These are phyloP conservation scores for Heliamphora exappendiculata DNA, from an alignment of 148 eudicot species.

Conservation along the genomic window DNA sequence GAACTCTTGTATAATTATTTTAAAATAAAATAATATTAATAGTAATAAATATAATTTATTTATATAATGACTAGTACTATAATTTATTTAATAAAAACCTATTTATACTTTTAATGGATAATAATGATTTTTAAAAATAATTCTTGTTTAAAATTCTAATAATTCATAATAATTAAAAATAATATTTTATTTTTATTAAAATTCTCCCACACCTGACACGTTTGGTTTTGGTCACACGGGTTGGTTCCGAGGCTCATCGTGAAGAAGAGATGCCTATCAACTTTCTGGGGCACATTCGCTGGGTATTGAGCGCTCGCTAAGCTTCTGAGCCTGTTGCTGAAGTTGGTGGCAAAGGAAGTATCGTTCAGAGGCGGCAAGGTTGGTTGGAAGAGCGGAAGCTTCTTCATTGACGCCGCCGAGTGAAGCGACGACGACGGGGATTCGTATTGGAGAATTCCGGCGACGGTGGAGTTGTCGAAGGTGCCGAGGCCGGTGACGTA, in stretches of 20 bases:
- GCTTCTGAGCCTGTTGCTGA: constrained; percentile 38
- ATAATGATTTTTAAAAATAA: no score
- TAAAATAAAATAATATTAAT: no score
- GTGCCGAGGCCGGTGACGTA: constrained; percentile 56
- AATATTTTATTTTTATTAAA: no score
- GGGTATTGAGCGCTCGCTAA: constrained; percentile 45
- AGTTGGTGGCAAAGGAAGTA: constrained; percentile 43
- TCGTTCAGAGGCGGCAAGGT: constrained; percentile 48
- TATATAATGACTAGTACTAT: no score
- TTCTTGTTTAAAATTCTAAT: no score
- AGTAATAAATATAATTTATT: no score
- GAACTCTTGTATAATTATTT: no score
- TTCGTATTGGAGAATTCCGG: constrained; percentile 54
- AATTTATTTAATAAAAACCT: no score
- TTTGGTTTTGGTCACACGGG: constrained; percentile 40
- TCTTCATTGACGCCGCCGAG: constrained; percentile 15
- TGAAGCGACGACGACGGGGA: constrained; percentile 1
- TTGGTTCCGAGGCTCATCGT: constrained; percentile 55
- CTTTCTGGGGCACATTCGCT: constrained; percentile 49
- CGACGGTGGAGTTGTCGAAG: constrained; percentile 60
- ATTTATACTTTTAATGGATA: no score
- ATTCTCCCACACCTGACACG: no score
- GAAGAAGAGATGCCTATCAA: constrained; percentile 49
- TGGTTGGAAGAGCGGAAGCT: constrained; percentile 48
- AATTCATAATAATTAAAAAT: no score